Base-by-base conservation (phyloP, 1,284 basidiomycete genomes). In the Cutaneotrichosporon sp. region DNA sequence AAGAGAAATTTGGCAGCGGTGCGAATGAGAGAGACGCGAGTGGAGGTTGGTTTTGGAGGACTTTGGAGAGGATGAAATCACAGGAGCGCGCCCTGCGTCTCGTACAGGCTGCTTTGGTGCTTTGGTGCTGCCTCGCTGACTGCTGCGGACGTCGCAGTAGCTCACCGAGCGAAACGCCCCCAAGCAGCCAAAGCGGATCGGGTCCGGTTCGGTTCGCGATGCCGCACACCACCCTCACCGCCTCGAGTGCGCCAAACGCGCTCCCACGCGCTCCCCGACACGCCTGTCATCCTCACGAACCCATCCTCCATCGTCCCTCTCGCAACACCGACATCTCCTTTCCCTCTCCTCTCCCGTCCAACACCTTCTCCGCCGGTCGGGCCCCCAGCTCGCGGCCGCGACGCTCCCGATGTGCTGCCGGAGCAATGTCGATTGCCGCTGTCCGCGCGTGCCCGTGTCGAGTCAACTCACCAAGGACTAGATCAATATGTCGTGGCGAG, bases 381-480 rank as follows among this genome's bases (percentile, higher is more conserved):
- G 16, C 1, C 42, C 18, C 4, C 16, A 13, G 42, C 18, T 7
- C 16, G 18, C 42, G 42, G 5, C 42, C 42, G 42, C 42, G 42
- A n/a, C 42, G 42, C 16, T n/a, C 16, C 18, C 42, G 18, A 46
- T 6, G 42, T 18, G 42, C 42, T 46, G 42, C n/a, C 42, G 42
- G 42, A 6, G 42, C 18, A 16, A 18, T 46, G 42, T 46, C 42
- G 18, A 46, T n/a, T 7, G 1, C 18, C 51, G 51, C 22, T 11
- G 30, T 51, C 11, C 6, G n/a, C 47, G 38, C 58, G 49, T 51
- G 22, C 47, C 34, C 34, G 47, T n/a, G 9, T 16, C n/a, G 47
- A 10, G 46, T n/a, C 13, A 22, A 65, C 69, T 64, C 60, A 71
- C 69, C 70, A 69, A 69, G 65, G 66, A 66, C 52, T 47, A 56